Evolutionary conservation across 345 rosid species (phyloP), one percentile per base, ranked within the genome.

Genomic region (Eucalyptus guilfoylei): DNA sequence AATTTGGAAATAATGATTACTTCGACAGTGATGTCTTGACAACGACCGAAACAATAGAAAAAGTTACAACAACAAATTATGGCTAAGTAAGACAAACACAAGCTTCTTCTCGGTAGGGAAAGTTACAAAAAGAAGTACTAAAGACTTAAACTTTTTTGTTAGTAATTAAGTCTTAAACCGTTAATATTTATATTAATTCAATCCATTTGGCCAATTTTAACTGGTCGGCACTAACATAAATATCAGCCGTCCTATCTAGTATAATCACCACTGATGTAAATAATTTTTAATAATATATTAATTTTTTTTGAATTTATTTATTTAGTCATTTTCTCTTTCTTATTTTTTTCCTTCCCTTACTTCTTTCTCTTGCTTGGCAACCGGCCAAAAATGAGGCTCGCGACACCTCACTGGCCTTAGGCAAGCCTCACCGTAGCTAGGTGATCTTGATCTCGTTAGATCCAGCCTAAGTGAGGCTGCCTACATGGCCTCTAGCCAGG

Each of bases 191-290:
- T 24, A 2, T 4, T 24, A 24, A 55, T 55, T 24, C 1, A 23
- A 1, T 5, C 0, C 0, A 23, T 55, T 24, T 1, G 3, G 6
- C 1, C 3, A 55, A 24, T 55, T 55, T 55, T 55, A 2, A 55
- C 3, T 11, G 2, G 12, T 55, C 3, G 1, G 1, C 28, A 4
- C 0, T 55, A 10, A 55, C 62, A 24, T 55, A 10, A 24, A 10
- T 23, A 9, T 24, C 1, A 26, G 0, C 0, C 5, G 0, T 10
- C 3, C 0, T 24, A 55, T 24, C 0, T 4, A 23, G 0, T 10
- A 10, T 11, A 4, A 55, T 10, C 1, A 24, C 3, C 0, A 0
- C 0, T 1, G 1, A 23, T 26, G 2, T 55, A 0, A 1, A 55
- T 55, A 2, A 55, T 23, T 55, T 55, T 55, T 24, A 55, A 55